A percentile compares a stretch with the other conserved stretches of the same genome.
phyloP scores from a whole-genome alignment of 495 filamentous ascomycete genomes.

The Margaritispora aquatica region DNA sequence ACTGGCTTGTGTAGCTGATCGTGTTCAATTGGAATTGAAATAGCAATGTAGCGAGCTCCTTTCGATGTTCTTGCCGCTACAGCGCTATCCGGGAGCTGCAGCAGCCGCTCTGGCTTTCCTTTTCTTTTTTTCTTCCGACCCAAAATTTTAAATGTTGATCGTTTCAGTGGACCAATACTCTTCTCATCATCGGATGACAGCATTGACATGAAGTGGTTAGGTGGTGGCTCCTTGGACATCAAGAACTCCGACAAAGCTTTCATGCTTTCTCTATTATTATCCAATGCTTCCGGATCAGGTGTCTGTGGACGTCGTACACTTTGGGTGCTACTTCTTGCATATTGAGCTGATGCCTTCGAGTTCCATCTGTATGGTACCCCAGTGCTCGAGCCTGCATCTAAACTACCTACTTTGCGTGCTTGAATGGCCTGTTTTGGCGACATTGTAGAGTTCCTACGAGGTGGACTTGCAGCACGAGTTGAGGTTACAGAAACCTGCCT shows the following conservation, averaged over 20 bases:
- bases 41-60: conserved; percentile 43
- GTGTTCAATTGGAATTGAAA: conserved; percentile 38
- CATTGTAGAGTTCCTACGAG: background rate
- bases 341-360: background rate
- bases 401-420: background rate
- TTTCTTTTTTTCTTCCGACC: conserved; percentile 15
- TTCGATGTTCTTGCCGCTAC: conserved; percentile 33
- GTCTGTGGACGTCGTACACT: background rate
- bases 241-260: conserved; percentile 36
- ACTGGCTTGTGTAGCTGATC: conserved; percentile 11
- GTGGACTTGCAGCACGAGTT: background rate
- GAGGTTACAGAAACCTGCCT: conserved; percentile 8
- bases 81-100: conserved; percentile 40
- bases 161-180: conserved; percentile 17
- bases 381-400: background rate
- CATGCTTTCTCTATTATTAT: conserved; percentile 17
- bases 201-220: conserved; percentile 34
- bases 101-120: conserved; percentile 14
- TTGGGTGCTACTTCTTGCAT: background rate
- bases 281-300: background rate
- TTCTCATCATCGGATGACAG: conserved; percentile 23
- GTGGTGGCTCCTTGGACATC: conserved; percentile 31
- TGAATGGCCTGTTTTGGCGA: background rate
- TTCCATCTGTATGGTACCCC: background rate
- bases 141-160: conserved; percentile 24